A percentile compares a stretch with the other conserved stretches of the same genome.
These are phyloP conservation scores for Fusarium transvaalense DNA, from an alignment of 2,329 filamentous ascomycete species.

Conservation along the genomic window DNA sequence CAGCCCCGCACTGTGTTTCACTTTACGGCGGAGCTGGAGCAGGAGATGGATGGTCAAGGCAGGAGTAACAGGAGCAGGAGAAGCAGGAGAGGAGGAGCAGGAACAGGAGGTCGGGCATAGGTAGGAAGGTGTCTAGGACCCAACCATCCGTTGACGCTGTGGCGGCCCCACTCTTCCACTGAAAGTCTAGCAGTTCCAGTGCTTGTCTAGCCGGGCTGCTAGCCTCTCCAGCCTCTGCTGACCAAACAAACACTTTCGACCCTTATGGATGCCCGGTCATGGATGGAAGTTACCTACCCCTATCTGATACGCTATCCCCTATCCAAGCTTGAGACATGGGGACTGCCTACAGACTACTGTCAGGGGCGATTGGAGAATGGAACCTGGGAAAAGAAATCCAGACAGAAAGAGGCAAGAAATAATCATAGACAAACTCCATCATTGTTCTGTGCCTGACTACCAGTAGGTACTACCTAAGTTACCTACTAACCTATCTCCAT, in stretches of 20 bases:
- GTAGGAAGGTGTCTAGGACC: too few relatives aligned
- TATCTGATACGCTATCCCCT: slow-evolving; percentile 44
- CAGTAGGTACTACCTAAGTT: too few relatives aligned
- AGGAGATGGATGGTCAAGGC: background rate
- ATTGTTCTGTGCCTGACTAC: slow-evolving; percentile 25
- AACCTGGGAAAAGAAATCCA: slow-evolving; percentile 13
- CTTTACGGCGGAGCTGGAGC: slow-evolving; percentile 16
- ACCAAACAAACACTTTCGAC: slow-evolving; percentile 38
- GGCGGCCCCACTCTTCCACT: slow-evolving; percentile 15
- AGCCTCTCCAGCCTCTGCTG: slow-evolving; percentile 11
- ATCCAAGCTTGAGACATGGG: slow-evolving; percentile 37
- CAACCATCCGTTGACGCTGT: slow-evolving; percentile 31
- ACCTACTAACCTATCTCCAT: too few relatives aligned
- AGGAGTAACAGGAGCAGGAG: background rate
- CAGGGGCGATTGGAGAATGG: slow-evolving; percentile 36
- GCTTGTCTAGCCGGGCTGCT: background rate
- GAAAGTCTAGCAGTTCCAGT: background rate
- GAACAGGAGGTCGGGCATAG: background rate
- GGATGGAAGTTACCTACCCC: slow-evolving; percentile 39
- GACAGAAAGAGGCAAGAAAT: slow-evolving; percentile 12
- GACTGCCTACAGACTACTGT: slow-evolving; percentile 15
- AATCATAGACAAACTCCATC: slow-evolving; percentile 1
- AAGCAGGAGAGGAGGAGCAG: too few relatives aligned
- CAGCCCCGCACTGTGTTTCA: slow-evolving; percentile 43
- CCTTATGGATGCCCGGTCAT: background rate